Base-by-base conservation (phyloP, 352 stramenopile genomes). In the Blastocystis sp. region DNA sequence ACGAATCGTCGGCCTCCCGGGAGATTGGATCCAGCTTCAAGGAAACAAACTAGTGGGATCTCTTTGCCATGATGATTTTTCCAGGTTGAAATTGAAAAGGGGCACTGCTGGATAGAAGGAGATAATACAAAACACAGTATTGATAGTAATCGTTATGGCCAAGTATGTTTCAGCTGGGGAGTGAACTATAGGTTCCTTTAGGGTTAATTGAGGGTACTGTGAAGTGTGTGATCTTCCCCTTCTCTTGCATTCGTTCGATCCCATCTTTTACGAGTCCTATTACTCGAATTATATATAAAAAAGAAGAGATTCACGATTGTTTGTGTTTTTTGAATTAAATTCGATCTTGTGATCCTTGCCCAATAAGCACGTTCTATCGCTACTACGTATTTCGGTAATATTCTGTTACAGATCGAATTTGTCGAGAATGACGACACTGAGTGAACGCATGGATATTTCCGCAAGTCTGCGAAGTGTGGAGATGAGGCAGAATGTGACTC, bases 91-190 rank as follows among this genome's bases (percentile, higher is more conserved):
- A 37, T 80, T n/a, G 70, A 80, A 37, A 80, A 64, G 20, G 70
- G 70, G 1, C 70, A 80, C 47, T 80, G 70, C 50, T 80, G 70
- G 70, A 47, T 80, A 6, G 70, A 80, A 20, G 70, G 70, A 41
- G 70, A 80, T n/a, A 80, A 80, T 34, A 34, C 47, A n/a, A 64
- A 37, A 3, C 62, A 80, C 39, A 80, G 70, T 37, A 80, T 80
- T n/a, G 70, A 80, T 37, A 80, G 70, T n/a, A 62, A 80, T 63
- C 70, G 70, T 26, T 80, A 66, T 37, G 70, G 70, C n/a, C 70
- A 80, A 53, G 70, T 80, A 43, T n/a, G 4, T 34, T 63, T 11
- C 20, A 11, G 54, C 18, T 15, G 47, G 7, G 9, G 1, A 9
- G 20, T 80, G 26, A 29, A 43, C 15, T 20, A 2, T 37, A 80